These are phyloP conservation scores for Gossypium anomalum DNA, from an alignment of 345 rosid species.

Conservation along the genomic window DNA sequence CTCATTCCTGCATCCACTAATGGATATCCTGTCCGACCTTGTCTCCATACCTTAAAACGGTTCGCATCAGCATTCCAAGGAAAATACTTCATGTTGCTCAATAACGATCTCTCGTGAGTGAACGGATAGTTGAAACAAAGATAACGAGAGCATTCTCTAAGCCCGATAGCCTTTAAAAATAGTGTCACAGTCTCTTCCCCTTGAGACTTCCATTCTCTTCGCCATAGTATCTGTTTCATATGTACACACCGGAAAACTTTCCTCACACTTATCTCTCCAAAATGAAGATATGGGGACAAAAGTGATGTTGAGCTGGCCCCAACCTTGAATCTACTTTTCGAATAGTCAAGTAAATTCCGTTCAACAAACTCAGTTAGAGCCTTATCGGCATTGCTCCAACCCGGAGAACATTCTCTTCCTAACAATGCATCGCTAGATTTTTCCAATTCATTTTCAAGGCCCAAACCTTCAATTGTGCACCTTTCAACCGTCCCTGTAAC, in stretches of 20 bases:
- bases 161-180: constrained; percentile 74
- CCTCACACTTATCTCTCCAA: constrained; percentile 80
- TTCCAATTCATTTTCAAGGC: constrained; percentile 74
- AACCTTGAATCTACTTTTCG: constrained; percentile 51
- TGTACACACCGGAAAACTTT: constrained; percentile 59
- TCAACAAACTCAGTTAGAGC: constrained; percentile 65
- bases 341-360: constrained; percentile 52
- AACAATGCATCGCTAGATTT: constrained; percentile 77
- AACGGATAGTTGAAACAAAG: constrained; percentile 92
- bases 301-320: constrained; percentile 63
- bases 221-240: constrained; percentile 73
- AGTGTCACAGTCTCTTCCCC: constrained; percentile 59
- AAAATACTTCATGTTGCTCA: constrained; percentile 64
- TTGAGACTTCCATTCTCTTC: constrained; percentile 48
- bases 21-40: constrained; percentile 91
- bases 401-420: constrained; percentile 90
- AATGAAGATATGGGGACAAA: constrained; percentile 88
- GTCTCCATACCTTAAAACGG: constrained; percentile 86
- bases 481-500: constrained; percentile 46
- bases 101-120: constrained; percentile 69
- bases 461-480: constrained; percentile 65
- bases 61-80: constrained; percentile 67
- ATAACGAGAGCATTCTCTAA: constrained; percentile 90
- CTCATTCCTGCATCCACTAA: constrained; percentile 98
- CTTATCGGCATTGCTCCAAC: constrained; percentile 82